These are phyloP conservation scores for Sarocladiaceae sp. DNA, from an alignment of 2,329 filamentous ascomycete genomes.

Conservation along the genomic window DNA sequence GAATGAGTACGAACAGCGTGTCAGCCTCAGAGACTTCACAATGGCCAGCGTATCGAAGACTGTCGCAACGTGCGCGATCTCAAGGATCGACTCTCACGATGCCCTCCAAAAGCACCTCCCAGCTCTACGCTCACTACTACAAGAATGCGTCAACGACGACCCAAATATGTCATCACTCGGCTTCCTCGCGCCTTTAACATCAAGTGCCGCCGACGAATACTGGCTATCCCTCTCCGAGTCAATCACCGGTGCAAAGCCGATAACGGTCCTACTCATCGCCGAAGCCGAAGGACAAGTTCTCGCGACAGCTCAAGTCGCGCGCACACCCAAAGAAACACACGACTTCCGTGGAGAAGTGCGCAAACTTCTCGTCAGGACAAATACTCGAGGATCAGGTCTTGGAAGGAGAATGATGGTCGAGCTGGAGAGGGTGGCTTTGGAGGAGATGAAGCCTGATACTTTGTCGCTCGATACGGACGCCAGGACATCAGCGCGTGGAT, in stretches of 20 bases:
- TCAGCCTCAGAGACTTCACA: too few species aligned
- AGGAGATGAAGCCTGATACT: slow-evolving; percentile 16
- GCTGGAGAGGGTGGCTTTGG: slow-evolving; percentile 16
- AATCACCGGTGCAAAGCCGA: background rate
- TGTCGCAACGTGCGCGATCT: background rate
- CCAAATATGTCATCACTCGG: slow-evolving; percentile 21
- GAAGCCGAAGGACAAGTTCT: slow-evolving; percentile 12
- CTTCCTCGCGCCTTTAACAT: slow-evolving; percentile 23
- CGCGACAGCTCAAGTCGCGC: slow-evolving; percentile 18
- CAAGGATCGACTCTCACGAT: background rate
- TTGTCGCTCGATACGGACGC: slow-evolving; percentile 23
- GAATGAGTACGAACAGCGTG: too few species aligned
- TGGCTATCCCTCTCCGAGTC: slow-evolving; percentile 14
- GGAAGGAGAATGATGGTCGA: slow-evolving; percentile 19
- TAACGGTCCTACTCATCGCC: slow-evolving; percentile 12
- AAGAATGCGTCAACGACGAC: slow-evolving; percentile 23
- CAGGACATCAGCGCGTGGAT: slow-evolving; percentile 19
- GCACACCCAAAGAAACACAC: slow-evolving; percentile 21
- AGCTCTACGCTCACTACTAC: slow-evolving; percentile 14
- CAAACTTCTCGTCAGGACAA: slow-evolving; percentile 22
- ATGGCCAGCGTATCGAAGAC: too few species aligned
- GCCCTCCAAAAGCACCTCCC: background rate
- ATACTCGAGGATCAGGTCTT: slow-evolving; percentile 17
- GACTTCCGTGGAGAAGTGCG: slow-evolving; percentile 20
- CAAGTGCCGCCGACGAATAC: slow-evolving; percentile 16